phyloP scores from a whole-genome alignment of 306 rosid species.

The Acacia confusa region DNA sequence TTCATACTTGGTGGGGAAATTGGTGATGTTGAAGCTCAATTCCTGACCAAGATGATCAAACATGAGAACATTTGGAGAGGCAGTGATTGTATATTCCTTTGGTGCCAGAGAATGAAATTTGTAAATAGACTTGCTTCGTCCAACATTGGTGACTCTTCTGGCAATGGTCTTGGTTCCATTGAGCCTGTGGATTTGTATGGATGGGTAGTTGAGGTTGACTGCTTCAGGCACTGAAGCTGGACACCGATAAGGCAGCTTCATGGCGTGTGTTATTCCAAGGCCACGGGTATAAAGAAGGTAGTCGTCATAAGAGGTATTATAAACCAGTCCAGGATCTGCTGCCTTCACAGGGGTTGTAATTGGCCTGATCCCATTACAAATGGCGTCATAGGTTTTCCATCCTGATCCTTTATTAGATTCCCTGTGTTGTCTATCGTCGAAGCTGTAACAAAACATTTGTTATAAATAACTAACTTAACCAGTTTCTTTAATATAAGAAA shows the following conservation, averaged over 20 bases:
- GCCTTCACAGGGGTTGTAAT: conserved; percentile 57
- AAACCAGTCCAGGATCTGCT: conserved; percentile 15
- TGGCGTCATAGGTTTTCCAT: conserved; percentile 55
- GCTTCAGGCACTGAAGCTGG: conserved; percentile 40
- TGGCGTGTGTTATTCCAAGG: conserved; percentile 31
- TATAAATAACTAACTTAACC: no score
- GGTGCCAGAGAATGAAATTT: background rate
- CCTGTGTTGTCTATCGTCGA: conserved; percentile 60
- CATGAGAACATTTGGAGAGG: background rate
- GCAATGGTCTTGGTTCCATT: background rate
- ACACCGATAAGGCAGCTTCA: conserved; percentile 45
- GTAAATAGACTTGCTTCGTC: background rate
- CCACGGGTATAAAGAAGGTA: conserved; percentile 46
- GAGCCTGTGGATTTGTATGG: background rate
- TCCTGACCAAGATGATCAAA: conserved; percentile 38
- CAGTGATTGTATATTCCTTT: background rate
- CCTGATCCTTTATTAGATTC: conserved; percentile 52
- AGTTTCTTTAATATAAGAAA: no score
- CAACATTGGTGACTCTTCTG: background rate
- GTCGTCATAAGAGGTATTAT: background rate
- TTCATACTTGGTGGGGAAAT: conserved; percentile 9
- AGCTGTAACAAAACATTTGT: conserved; percentile 41
- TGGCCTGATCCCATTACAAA: conserved; percentile 84
- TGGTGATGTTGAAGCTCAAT: conserved; percentile 58
- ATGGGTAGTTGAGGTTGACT: background rate